Base-by-base conservation (phyloP, 129 eudicot species). In the Saposhnikovia divaricata region DNA sequence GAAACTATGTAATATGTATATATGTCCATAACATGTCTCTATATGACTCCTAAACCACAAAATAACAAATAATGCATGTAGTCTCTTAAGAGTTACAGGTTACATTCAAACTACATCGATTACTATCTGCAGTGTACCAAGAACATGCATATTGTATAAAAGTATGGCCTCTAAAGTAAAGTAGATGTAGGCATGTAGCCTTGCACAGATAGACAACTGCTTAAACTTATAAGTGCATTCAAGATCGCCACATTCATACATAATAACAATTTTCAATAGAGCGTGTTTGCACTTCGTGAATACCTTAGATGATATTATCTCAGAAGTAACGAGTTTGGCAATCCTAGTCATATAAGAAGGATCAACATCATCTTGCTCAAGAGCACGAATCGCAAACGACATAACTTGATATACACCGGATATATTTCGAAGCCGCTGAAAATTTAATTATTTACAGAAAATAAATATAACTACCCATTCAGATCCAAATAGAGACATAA, bases 231-330 rank as follows among this genome's bases (percentile, higher is more conserved):
- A 31, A 34, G 73, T 68, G 48, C 8, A 38, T 15, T 71, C 25
- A 39, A 71, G 75, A 46, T 12, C 3, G 3, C 77, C 34, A 5
- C 37, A 14, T 25, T n/a, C 5, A 43, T 13, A 74, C 31, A 21
- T 43, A 4, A 1, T 21, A 74, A 13, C 10, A 74, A 28, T 74
- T 44, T 44, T 9, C 55, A 74, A 27, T 59, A 5, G 37, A 46
- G 21, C 0, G 12, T n/a, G 59, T 45, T 73, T 74, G 78, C 34
- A n/a, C 19, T 10, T 45, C 14, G 73, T 6, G 18, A 68, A 31
- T 79, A 95, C 98, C 98, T 92, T 95, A 15, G 96, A 87, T 9
- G 98, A 95, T 61, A 95, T 92, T 74, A 95, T 82, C 84, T 95
- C 98, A 28, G 97, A 82, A 75, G 97, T 89, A 6, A 96, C 94